Conservation (phyloP, 1,284 basidiomycete species). For the Anthracocystis setariae region DNA sequence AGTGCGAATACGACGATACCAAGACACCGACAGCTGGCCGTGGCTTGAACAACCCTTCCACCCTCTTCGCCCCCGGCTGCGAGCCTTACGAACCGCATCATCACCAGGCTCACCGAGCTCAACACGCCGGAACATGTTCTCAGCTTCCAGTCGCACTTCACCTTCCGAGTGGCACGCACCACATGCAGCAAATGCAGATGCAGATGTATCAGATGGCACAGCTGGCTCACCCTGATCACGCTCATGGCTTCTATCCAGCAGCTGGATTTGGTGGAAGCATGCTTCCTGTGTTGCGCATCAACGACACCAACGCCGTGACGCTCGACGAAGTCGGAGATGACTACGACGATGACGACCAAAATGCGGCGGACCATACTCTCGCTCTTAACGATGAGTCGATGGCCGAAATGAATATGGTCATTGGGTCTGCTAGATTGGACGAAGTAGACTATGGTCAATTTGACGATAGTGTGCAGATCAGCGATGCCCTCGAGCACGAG, state of each 20-base stretch:
- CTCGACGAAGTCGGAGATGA: constrained; percentile 57
- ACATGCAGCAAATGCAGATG: constrained; percentile 40
- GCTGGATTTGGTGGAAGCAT: neutral
- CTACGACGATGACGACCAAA: constrained; percentile 40
- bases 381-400: constrained; percentile 60
- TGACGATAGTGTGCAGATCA: constrained; percentile 27
- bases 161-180: constrained; percentile 24
- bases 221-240: constrained; percentile 16
- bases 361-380: constrained; percentile 40
- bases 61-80: constrained; percentile 28
- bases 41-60: neutral
- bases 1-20: constrained; percentile 18
- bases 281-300: constrained; percentile 40
- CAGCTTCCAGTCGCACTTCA: constrained; percentile 34
- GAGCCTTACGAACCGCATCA: constrained; percentile 40
- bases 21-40: constrained; percentile 30
- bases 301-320: constrained; percentile 47
- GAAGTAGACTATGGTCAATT: constrained; percentile 28
- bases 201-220: constrained; percentile 35
- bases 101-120: constrained; percentile 25
- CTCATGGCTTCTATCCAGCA: neutral
- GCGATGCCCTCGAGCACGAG: constrained; percentile 21
- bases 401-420: constrained; percentile 60
- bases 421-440: constrained; percentile 50
- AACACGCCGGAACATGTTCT: constrained; percentile 9